Conservation (phyloP, 257 asterid genomes). For the Marsdenia floribunda region DNA sequence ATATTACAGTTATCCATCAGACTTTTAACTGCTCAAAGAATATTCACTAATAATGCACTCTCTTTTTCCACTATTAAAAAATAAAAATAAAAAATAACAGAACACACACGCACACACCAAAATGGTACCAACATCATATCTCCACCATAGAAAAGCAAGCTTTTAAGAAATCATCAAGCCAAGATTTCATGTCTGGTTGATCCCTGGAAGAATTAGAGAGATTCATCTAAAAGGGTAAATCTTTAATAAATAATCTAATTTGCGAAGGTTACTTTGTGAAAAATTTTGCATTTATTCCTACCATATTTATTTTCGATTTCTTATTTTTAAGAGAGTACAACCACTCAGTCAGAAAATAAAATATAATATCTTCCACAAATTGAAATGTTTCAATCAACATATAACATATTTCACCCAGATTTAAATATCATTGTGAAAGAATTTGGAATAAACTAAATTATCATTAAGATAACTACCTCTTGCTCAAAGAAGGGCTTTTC, state of each 20-base stretch:
- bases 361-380: not conserved
- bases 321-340: not conserved
- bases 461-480: conserved; percentile 47
- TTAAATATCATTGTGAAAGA: not conserved
- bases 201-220: not conserved
- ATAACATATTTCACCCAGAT: not conserved
- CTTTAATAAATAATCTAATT: not conserved
- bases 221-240: not conserved
- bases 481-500: conserved; percentile 60
- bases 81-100: too few species aligned
- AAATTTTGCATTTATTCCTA: not conserved
- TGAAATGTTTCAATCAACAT: not conserved
- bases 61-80: too few species aligned
- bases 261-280: not conserved
- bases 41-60: not conserved
- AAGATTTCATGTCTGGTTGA: not conserved
- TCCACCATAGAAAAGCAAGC: not conserved
- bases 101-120: not conserved
- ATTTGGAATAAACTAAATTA: not conserved
- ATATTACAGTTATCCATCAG: not conserved
- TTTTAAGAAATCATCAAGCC: conserved; percentile 1
- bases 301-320: not conserved
- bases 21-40: not conserved
- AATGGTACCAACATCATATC: not conserved
- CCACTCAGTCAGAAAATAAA: not conserved